A percentile compares a stretch with the other conserved stretches of the same genome.
Evolutionary conservation across 2,329 filamentous ascomycete genomes (phyloP).

Genomic region (Cercospora citrullina): DNA sequence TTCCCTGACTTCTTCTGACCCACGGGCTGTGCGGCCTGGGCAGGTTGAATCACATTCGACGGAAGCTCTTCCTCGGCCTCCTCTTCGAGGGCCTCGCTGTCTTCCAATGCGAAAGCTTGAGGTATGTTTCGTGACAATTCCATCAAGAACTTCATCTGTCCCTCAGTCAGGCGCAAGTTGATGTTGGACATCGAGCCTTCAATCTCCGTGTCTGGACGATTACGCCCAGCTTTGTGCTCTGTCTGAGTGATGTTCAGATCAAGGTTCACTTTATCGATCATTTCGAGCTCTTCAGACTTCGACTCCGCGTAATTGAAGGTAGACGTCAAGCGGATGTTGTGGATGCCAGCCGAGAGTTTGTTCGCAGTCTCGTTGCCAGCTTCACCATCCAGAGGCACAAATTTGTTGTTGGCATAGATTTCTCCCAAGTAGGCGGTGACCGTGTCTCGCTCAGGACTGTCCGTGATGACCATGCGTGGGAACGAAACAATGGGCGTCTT

Average conservation of each 20-base stretch:
- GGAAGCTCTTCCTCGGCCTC: slow-evolving; percentile 75
- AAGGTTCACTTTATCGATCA: slow-evolving; percentile 96
- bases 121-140: slow-evolving; percentile 87
- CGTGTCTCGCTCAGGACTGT: slow-evolving; percentile 71
- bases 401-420: slow-evolving; percentile 94
- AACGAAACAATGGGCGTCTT: slow-evolving; percentile 97
- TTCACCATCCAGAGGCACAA: slow-evolving; percentile 78
- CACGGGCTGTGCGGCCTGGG: slow-evolving; percentile 51
- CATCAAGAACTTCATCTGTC: slow-evolving; percentile 84
- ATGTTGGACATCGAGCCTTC: slow-evolving; percentile 91
- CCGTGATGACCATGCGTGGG: slow-evolving; percentile 72
- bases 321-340: slow-evolving; percentile 88
- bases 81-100: slow-evolving; percentile 66
- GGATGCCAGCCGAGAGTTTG: slow-evolving; percentile 85
- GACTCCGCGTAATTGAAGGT: slow-evolving; percentile 77
- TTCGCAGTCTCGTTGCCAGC: slow-evolving; percentile 74
- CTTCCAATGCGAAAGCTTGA: slow-evolving; percentile 75
- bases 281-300: slow-evolving; percentile 79
- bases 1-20: slow-evolving; percentile 39
- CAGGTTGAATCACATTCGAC: slow-evolving; percentile 52
- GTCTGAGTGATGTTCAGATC: slow-evolving; percentile 90
- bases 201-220: slow-evolving; percentile 87
- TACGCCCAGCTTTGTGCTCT: slow-evolving; percentile 74
- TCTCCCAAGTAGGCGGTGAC: slow-evolving; percentile 93
- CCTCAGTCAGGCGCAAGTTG: slow-evolving; percentile 84